Evolutionary conservation across 768 basidiomycete species (phyloP).

Genomic region (Mycena albidolilacea): DNA sequence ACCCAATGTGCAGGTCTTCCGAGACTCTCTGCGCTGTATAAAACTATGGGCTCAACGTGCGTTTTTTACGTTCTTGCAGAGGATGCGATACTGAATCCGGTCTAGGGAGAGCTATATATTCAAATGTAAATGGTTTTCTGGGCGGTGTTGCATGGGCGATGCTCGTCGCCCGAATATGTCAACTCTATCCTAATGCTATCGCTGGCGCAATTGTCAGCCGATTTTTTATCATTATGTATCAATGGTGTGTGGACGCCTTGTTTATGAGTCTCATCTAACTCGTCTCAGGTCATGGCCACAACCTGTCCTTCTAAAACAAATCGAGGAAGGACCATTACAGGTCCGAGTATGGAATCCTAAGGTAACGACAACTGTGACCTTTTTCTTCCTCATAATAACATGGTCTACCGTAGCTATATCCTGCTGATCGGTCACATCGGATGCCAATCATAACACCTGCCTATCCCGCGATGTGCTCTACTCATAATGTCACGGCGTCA

Average conservation of each 20-base stretch:
- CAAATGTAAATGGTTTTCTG: constrained; percentile 97
- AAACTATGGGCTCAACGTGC: constrained; percentile 97
- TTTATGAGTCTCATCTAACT: constrained; percentile 21
- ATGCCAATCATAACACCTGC: constrained; percentile 99
- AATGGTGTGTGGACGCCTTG: constrained; percentile 76
- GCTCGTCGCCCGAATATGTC: constrained; percentile 99
- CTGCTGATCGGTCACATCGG: constrained; percentile 92
- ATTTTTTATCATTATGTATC: constrained; percentile 98
- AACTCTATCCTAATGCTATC: constrained; percentile 94
- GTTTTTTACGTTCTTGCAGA: constrained; percentile 47
- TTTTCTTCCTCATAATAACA: constrained; percentile 16
- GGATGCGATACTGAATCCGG: constrained; percentile 11
- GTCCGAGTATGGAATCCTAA: constrained; percentile 99
- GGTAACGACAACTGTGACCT: constrained; percentile 54
- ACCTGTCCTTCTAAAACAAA: constrained; percentile 96
- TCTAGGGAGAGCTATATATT: constrained; percentile 94
- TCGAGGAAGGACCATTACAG: constrained; percentile 94
- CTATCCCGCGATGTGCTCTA: constrained; percentile 99
- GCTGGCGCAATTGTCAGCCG: constrained; percentile 97
- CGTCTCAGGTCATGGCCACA: constrained; percentile 93
- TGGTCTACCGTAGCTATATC: constrained; percentile 75
- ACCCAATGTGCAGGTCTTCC: constrained; percentile 94
- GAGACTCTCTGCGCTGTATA: constrained; percentile 95
- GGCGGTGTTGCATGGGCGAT: constrained; percentile 99
- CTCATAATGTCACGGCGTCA: constrained; percentile 96